phyloP scores from a whole-genome alignment of 2,329 filamentous ascomycete genomes.

The Monilinia fructicola region DNA sequence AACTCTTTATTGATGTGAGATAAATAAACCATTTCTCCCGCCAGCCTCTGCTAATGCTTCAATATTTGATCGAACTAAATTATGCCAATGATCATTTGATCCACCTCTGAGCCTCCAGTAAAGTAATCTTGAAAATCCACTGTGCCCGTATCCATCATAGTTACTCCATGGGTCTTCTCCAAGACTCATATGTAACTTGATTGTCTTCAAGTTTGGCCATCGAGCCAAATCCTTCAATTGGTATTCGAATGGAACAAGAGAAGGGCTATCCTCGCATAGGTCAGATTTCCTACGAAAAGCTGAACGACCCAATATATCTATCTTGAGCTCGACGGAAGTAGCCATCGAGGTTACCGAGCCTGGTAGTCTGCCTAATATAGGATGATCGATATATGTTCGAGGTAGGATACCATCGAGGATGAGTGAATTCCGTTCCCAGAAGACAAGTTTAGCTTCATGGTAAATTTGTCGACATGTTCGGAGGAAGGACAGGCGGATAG shows the following conservation, averaged over 20 bases:
- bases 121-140: conserved; percentile 21
- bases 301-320: conserved; percentile 18
- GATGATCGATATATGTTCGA: conserved; percentile 14
- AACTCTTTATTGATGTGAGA: conserved; percentile 21
- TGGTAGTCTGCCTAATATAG: conserved; percentile 15
- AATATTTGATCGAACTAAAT: conserved; percentile 18
- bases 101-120: conserved; percentile 15
- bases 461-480: conserved; percentile 24
- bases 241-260: conserved; percentile 21
- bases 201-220: conserved; percentile 22
- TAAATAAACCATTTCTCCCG: conserved; percentile 14
- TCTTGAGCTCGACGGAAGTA: conserved; percentile 20
- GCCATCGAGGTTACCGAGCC: conserved; percentile 14
- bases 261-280: conserved; percentile 4
- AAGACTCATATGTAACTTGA: conserved; percentile 21
- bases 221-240: conserved; percentile 20
- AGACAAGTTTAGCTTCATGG: conserved; percentile 16
- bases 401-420: conserved; percentile 20
- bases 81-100: conserved; percentile 21
- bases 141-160: conserved; percentile 21
- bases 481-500: conserved; percentile 20
- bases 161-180: conserved; percentile 21
- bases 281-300: conserved; percentile 18
- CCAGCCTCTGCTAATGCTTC: conserved; percentile 14
- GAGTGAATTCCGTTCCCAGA: conserved; percentile 23